Conservation (phyloP, 2,329 filamentous ascomycete species). For the Hirsutella thompsonii region DNA sequence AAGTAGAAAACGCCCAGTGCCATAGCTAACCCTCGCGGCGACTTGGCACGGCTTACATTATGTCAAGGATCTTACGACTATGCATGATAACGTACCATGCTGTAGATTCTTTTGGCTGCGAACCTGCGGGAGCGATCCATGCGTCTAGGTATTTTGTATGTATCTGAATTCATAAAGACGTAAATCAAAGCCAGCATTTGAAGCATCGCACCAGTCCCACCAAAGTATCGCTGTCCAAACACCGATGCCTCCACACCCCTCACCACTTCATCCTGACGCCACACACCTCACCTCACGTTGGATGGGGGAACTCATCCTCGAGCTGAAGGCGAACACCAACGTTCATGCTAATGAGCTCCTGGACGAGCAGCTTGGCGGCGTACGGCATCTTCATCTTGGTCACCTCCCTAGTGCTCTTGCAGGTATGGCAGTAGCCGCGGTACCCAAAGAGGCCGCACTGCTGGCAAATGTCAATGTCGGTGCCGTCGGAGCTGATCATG, state of each 20-base stretch:
- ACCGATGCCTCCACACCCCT: slow-evolving; percentile 1
- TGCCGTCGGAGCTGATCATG: slow-evolving; percentile 88
- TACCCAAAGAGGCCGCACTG: slow-evolving; percentile 91
- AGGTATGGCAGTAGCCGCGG: slow-evolving; percentile 87
- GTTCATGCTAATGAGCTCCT: slow-evolving; percentile 97
- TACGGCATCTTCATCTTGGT: slow-evolving; percentile 95
- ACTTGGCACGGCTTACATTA: too few relatives aligned
- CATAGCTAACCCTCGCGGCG: too few relatives aligned
- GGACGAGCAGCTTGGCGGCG: slow-evolving; percentile 87
- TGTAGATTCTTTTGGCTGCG: too few relatives aligned
- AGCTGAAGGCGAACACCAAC: slow-evolving; percentile 85
- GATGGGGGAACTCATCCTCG: slow-evolving; percentile 82
- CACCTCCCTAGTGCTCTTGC: slow-evolving; percentile 71
- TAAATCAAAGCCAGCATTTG: too few relatives aligned
- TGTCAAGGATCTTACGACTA: too few relatives aligned
- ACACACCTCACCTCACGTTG: slow-evolving; percentile 21
- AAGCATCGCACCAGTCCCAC: too few relatives aligned
- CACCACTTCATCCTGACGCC: not conserved
- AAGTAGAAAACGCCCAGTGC: not conserved
- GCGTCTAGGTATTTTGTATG: too few relatives aligned
- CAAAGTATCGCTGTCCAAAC: too few relatives aligned
- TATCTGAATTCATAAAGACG: too few relatives aligned
- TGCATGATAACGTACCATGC: too few relatives aligned
- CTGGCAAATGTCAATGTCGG: slow-evolving; percentile 88
- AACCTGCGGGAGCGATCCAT: too few relatives aligned